Base-by-base conservation (phyloP, 192 early-diverging fungal genomes). In the Gryganskiella cystojenkinii region DNA sequence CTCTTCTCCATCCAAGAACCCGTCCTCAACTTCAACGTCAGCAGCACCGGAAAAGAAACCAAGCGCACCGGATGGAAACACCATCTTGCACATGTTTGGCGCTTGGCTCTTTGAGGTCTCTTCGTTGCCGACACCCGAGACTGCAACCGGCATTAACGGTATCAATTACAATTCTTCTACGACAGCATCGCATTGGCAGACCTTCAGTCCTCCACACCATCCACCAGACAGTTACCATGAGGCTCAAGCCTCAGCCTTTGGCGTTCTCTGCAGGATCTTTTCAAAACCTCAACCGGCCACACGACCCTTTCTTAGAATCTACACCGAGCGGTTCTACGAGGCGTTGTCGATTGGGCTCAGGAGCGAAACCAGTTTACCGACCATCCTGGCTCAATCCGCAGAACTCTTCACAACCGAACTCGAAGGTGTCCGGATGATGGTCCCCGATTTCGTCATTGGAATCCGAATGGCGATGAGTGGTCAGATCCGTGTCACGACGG, bases 41-140 rank as follows among this genome's bases (percentile, higher is more conserved):
- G 50, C 61, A 1, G 51, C 59, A 5, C 45, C 19, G 34, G 45
- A 65, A 2, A 43, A 46, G 22, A 78, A 67, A 44, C 66, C 71
- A 0, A 64, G 75, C 13, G 70, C 81, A 19, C 85, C 90, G 0
- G 83, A 94, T 76, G 92, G 92, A 19, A 95, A 94, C 59, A 93
- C 92, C 0, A 49, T 96, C 10, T 83, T 96, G 51, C 81, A 90
- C 60, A 94, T 95, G 90, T 94, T 95, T 88, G 93, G 92, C 2
- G 57, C 74, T 0, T 94, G 89, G 87, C 80, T 96, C 10, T 95
- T 95, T 85, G 90, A 92, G 34, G 90, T 90, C 0, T 84, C 84
- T 51, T 55, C 86, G 19, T 60, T 80, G 9, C 73, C 66, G 4
- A 56, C 40, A 15, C 58, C 65, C 17, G 81, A 83, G 44, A 14